A percentile compares a stretch with the other conserved stretches of the same genome.
These are phyloP conservation scores for Eucalyptus sp. DNA, from an alignment of 345 rosid species.

Conservation along the genomic window DNA sequence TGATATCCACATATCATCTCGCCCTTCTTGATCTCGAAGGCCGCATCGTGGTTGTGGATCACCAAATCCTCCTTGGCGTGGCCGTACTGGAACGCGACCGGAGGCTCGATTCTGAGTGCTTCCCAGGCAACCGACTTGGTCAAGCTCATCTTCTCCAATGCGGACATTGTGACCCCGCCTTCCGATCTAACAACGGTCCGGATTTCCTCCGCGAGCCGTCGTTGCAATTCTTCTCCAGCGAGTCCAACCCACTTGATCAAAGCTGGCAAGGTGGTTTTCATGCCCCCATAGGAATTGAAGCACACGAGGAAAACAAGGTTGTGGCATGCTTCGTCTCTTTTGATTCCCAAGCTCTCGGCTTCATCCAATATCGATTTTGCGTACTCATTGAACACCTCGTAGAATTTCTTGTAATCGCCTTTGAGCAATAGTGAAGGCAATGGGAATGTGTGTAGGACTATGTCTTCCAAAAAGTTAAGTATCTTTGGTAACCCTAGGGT, in stretches of 20 bases:
- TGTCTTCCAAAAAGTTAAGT: neutral
- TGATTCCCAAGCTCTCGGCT: conserved; percentile 6
- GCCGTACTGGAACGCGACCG: conserved; percentile 6
- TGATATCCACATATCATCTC: conserved; percentile 11
- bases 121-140: conserved; percentile 13
- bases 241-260: conserved; percentile 5
- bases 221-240: conserved; percentile 1
- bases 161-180: neutral
- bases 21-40: conserved; percentile 7
- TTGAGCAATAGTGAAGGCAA: neutral
- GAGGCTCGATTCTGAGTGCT: conserved; percentile 8
- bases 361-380: neutral
- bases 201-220: neutral
- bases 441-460: conserved; percentile 6
- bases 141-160: conserved; percentile 5
- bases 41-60: conserved; percentile 10
- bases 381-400: neutral
- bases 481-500: conserved; percentile 4
- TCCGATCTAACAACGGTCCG: neutral
- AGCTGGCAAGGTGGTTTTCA: conserved; percentile 1
- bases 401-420: neutral
- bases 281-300: conserved; percentile 14
- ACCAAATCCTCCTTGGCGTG: conserved; percentile 8
- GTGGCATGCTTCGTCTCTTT: conserved; percentile 10
- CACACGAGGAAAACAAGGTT: conserved; percentile 5